Evolutionary conservation across 164 flowering plant genomes (phyloP), one percentile per base, ranked within the genome.

Genomic region (Protea cynaroides): DNA sequence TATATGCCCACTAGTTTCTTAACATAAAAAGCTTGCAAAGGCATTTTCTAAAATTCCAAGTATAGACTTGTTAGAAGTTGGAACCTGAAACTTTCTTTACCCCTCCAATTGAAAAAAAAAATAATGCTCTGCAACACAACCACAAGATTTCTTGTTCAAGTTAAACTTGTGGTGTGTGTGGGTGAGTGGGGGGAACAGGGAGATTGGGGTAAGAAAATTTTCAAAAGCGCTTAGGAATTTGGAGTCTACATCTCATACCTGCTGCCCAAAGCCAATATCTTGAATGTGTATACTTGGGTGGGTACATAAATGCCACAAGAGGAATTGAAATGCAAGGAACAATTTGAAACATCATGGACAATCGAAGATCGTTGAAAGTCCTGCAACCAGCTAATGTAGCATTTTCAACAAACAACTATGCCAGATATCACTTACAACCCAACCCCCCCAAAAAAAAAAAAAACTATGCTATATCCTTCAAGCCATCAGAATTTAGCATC

Each of bases 211-310:
- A n/a, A 46, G 13, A 46, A 46, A 46, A 9, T 2, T 46, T 14
- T 46, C 13, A 9, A 14, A 46, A 46, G 50, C 50, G 14, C 50
- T 10, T 18, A 14, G 9, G 17, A n/a, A n/a, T n/a, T n/a, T n/a
- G 25, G 18, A 22, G 12, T 19, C 47, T 18, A 63, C 23, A 51
- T 23, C 43, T 15, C 63, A 61, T 43, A 80, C 88, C 88, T 74
- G 82, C 57, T 21, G 78, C 79, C 74, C 76, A 80, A 58, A 77
- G 65, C 86, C 86, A 84, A 66, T 74, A 81, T 72, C 72, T 73
- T 53, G 86, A 80, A 66, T 81, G 85, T 4, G 82, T 79, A 62
- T 79, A 81, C 46, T 72, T 81, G 40, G 81, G 75, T 44, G 80
- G 82, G 57, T 72, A 79, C 43, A 79, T 15, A 67, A 70, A 64